A percentile compares a stretch with the other conserved stretches of the same genome.
Conservation (phyloP, 768 basidiomycete genomes). For the Naganishia vaughanmartiniae region DNA sequence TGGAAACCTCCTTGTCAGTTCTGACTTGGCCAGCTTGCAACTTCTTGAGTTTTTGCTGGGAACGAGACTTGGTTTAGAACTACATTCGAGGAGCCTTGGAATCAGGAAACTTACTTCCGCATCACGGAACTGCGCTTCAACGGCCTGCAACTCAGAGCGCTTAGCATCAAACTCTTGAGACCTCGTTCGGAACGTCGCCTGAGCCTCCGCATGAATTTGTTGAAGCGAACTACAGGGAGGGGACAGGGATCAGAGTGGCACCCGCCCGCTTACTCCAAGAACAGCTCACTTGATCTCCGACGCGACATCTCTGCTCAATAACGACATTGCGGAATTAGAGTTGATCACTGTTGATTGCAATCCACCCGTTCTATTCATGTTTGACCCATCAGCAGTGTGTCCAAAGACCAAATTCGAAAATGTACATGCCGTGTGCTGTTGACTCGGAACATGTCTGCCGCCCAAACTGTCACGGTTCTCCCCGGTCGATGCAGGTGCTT, state of each 20-base stretch:
- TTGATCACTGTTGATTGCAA: constrained; percentile 9
- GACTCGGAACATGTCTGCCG: constrained; percentile 36
- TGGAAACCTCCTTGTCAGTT: constrained; percentile 2
- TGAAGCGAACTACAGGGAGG: constrained; percentile 3
- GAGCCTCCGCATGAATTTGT: constrained; percentile 8
- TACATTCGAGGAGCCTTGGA: not conserved
- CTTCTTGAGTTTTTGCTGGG: constrained; percentile 8
- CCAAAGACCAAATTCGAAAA: not conserved
- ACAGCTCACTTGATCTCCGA: constrained; percentile 25
- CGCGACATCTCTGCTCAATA: constrained; percentile 35
- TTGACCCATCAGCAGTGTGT: not conserved
- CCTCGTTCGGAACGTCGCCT: constrained; percentile 13
- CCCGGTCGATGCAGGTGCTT: constrained; percentile 29
- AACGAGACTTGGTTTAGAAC: not conserved
- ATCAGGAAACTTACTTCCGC: not conserved
- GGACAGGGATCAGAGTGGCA: not conserved
- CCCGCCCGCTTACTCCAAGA: not conserved
- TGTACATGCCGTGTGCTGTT: constrained; percentile 20
- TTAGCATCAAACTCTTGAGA: constrained; percentile 6
- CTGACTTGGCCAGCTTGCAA: constrained; percentile 2
- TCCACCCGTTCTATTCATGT: constrained; percentile 57
- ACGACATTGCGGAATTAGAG: constrained; percentile 32
- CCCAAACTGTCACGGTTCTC: constrained; percentile 23
- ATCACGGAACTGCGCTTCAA: not conserved
- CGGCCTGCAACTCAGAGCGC: not conserved